These are phyloP conservation scores for Boletus speciosus DNA, from an alignment of 768 basidiomycete genomes.

Conservation along the genomic window DNA sequence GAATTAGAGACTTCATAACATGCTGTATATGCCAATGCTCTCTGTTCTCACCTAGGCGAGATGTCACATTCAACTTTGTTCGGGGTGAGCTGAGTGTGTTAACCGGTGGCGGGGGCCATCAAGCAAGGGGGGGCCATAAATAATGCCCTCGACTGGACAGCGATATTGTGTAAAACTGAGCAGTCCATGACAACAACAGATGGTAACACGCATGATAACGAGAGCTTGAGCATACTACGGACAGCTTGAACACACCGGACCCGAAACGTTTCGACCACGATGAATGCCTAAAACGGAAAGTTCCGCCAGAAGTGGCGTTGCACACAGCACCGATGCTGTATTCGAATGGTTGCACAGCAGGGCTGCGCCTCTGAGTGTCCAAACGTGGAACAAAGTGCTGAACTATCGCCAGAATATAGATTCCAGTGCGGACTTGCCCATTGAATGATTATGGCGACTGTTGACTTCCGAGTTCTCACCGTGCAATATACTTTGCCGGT, in stretches of 20 bases:
- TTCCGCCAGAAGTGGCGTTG: background rate
- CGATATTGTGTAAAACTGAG: background rate
- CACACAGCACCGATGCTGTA: slow-evolving; percentile 13
- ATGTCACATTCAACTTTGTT: background rate
- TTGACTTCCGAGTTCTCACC: slow-evolving; percentile 5
- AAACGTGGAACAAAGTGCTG: background rate
- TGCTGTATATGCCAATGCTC: slow-evolving; percentile 14
- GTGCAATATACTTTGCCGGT: background rate
- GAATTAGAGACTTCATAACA: background rate
- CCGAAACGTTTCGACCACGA: background rate
- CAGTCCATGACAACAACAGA: slow-evolving; percentile 3
- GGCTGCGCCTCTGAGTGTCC: slow-evolving; percentile 7
- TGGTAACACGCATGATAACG: background rate
- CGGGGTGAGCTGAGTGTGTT: background rate
- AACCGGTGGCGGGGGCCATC: slow-evolving; percentile 6
- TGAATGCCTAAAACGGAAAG: slow-evolving; percentile 13
- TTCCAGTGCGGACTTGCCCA: slow-evolving; percentile 2
- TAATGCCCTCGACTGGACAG: background rate
- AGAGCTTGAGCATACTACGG: background rate
- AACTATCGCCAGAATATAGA: slow-evolving; percentile 10
- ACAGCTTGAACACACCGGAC: background rate
- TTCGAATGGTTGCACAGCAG: slow-evolving; percentile 9
- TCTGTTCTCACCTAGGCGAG: slow-evolving; percentile 8
- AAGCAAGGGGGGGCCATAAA: background rate
- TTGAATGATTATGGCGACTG: slow-evolving; percentile 9